Evolutionary conservation across 2,329 filamentous ascomycete genomes (phyloP).

Genomic region (Knufia petricola): DNA sequence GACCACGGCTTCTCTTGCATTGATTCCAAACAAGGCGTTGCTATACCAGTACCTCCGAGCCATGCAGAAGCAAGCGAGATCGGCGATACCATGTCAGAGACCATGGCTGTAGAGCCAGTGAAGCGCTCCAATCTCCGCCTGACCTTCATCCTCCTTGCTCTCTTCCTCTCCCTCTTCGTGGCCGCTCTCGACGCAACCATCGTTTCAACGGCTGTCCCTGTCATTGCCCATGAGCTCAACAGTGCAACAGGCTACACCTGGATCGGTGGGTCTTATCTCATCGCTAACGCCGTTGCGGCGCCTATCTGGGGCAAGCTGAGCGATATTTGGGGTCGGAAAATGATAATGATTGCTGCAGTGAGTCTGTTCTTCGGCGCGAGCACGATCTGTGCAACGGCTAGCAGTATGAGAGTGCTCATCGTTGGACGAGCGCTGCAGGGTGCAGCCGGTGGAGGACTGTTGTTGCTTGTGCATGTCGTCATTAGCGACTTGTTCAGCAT

Average conservation of each 20-base stretch:
- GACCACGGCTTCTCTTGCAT: not conserved
- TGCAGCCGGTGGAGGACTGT: conserved; percentile 43
- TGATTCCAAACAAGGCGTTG: not conserved
- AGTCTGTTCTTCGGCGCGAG: conserved; percentile 41
- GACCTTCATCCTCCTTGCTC: conserved; percentile 21
- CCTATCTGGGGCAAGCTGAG: conserved; percentile 60
- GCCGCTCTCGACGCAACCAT: conserved; percentile 27
- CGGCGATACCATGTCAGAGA: not conserved
- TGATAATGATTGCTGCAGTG: conserved; percentile 41
- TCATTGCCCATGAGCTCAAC: conserved; percentile 38
- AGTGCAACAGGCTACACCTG: conserved; percentile 64
- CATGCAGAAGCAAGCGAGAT: not conserved
- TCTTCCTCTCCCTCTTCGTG: conserved; percentile 24
- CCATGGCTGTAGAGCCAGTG: not conserved
- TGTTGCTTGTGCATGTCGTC: conserved; percentile 44
- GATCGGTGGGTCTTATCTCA: conserved; percentile 65
- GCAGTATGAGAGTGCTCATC: conserved; percentile 44
- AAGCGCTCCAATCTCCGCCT: conserved; percentile 18
- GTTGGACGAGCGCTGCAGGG: conserved; percentile 46
- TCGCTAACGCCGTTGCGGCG: conserved; percentile 56
- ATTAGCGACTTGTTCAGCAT: conserved; percentile 48
- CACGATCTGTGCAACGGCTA: conserved; percentile 41
- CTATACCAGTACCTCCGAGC: not conserved
- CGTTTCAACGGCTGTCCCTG: conserved; percentile 27
- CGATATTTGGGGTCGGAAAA: conserved; percentile 51